phyloP scores from a whole-genome alignment of 371 early-diverging fungal genomes.

The Rhizopus sp. region DNA sequence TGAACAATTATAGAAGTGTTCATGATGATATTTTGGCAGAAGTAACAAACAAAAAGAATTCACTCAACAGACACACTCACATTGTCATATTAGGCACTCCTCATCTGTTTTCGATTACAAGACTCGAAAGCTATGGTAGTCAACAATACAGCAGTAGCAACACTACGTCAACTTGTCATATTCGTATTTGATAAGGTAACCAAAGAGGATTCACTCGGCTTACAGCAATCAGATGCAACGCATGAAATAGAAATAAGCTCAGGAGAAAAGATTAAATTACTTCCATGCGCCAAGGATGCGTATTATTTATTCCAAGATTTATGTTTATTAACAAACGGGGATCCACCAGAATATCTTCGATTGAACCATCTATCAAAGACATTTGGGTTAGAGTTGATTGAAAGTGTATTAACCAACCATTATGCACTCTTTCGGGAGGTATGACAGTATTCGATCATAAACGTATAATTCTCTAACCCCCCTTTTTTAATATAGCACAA shows the following conservation, averaged over 20 bases:
- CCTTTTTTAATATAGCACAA: conserved; percentile 56
- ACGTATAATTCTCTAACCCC: too few relatives aligned
- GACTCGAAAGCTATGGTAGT: conserved; percentile 87
- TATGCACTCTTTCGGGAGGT: conserved; percentile 74
- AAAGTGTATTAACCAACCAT: conserved; percentile 84
- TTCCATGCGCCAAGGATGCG: conserved; percentile 80
- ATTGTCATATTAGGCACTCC: conserved; percentile 60
- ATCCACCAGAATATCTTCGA: conserved; percentile 71
- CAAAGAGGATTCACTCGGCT: conserved; percentile 57
- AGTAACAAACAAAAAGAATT: conserved; percentile 39
- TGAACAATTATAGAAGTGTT: conserved; percentile 80
- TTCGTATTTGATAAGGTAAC: conserved; percentile 92
- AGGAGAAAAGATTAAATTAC: conserved; percentile 40
- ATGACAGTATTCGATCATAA: conserved; percentile 9
- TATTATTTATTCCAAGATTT: conserved; percentile 86
- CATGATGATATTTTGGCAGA: conserved; percentile 84
- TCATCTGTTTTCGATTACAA: conserved; percentile 88
- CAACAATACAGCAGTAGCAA: conserved; percentile 94
- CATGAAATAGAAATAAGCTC: conserved; percentile 31
- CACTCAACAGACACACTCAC: neutral
- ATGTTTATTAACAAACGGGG: conserved; percentile 69
- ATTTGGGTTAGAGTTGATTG: conserved; percentile 92
- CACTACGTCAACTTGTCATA: conserved; percentile 89
- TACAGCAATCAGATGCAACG: conserved; percentile 29
- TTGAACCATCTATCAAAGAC: conserved; percentile 67